Base-by-base conservation (phyloP, 179 eudicot genomes). In the Amaranthus tricolor region DNA sequence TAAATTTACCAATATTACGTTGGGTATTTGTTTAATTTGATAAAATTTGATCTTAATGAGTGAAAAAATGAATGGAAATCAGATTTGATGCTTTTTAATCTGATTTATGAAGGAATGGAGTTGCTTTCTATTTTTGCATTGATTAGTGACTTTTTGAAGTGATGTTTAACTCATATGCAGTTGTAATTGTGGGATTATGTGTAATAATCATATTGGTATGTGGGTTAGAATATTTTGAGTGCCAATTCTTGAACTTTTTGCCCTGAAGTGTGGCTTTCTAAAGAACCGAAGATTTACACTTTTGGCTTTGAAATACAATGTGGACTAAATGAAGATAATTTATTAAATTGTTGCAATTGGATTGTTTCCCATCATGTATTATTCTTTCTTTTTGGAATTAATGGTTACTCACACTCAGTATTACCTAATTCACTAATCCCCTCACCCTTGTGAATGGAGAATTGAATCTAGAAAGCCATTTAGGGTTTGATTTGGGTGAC, bases 211-310 rank as follows among this genome's bases (percentile, higher is more conserved):
- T 50, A n/a, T 49, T 16, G 17, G 16, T n/a, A 20, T 56, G 31
- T 55, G 57, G 13, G n/a, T 21, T 76, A 21, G n/a, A 73, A 21
- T 48, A 53, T 52, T 56, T 21, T 47, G 14, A 60, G 6, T 45
- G 62, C 62, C 48, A 63, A 11, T 11, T 70, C 24, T n/a, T 70
- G 64, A 70, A 70, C 74, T 59, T 68, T 68, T 68, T 48, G 62
- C 15, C 17, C 24, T 47, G 1, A 45, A 48, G 19, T 45, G 45
- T 47, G 44, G 17, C 43, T 44, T 72, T 59, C 7, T 49, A 20
- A 51, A 50, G 19, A 51, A 52, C 71, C 44, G 50, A 67, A 20
- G 70, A 8, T 49, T 48, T 6, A 19, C 14, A 6, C 8, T 14
- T 68, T 52, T 67, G 57, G 71, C 9, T 47, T 17, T 47, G 69